Percentiles rank a stretch among this genome's conserved stretches.
Conservation (phyloP, 75 land plant species). For the Pseudotsuga menziesii region DNA sequence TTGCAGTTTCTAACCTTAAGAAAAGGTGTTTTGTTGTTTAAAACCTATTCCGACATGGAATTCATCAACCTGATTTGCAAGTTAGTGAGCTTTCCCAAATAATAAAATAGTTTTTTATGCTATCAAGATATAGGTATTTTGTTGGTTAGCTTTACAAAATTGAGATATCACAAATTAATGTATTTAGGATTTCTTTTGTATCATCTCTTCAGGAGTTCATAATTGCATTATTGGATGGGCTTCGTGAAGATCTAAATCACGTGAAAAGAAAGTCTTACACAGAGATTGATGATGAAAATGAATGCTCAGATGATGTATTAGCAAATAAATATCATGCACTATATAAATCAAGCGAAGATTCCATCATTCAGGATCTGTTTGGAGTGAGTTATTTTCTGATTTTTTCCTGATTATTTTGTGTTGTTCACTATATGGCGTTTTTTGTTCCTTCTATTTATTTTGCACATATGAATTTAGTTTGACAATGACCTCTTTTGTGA, state of each 20-base stretch:
- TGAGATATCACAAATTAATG: not conserved
- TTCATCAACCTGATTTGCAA: no score
- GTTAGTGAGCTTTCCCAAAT: not conserved
- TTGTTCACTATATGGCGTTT: no score
- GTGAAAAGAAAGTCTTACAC: slow-evolving; percentile 21
- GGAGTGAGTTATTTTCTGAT: slow-evolving; percentile 3
- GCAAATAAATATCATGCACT: slow-evolving; percentile 20
- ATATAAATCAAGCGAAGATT: slow-evolving; percentile 18
- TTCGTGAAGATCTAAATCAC: slow-evolving; percentile 31
- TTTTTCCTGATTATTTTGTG: no score
- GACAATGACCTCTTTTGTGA: no score
- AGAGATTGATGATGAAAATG: slow-evolving; percentile 23
- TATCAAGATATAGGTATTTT: not conserved
- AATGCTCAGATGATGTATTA: slow-evolving; percentile 19
- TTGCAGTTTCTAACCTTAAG: no score
- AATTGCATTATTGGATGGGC: slow-evolving; percentile 24
- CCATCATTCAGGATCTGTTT: slow-evolving; percentile 26
- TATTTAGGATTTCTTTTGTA: not conserved
- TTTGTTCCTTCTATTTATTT: no score
- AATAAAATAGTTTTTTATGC: no score
- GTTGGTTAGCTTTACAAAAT: not conserved
- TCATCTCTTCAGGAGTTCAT: slow-evolving; percentile 14
- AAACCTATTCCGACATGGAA: no score
- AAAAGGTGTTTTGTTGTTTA: no score
- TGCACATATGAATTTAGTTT: no score